Evolutionary conservation across 177 flowering plant genomes (phyloP).

Genomic region (Telopea speciosissima): DNA sequence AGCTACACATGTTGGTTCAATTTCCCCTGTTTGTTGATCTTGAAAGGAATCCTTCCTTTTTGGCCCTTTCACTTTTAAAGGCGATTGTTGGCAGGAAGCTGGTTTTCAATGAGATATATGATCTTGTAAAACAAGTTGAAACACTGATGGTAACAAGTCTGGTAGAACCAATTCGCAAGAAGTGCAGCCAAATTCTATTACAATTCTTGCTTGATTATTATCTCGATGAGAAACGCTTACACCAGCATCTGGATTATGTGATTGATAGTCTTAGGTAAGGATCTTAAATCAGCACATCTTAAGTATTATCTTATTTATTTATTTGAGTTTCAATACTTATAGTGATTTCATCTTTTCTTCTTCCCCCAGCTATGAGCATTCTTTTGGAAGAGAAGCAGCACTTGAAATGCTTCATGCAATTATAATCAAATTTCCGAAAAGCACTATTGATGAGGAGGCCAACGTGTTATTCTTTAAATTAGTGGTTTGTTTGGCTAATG

Average conservation of each 20-base stretch:
- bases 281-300: not conserved
- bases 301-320: not conserved
- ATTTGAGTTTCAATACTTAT: not conserved
- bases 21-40: constrained; percentile 86
- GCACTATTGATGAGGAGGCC: constrained; percentile 44
- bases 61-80: constrained; percentile 76
- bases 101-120: constrained; percentile 83
- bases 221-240: constrained; percentile 61
- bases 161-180: constrained; percentile 58
- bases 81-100: constrained; percentile 64
- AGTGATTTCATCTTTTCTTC: constrained; percentile 5
- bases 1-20: constrained; percentile 63
- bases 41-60: constrained; percentile 59
- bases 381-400: constrained; percentile 81
- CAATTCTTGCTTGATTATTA: constrained; percentile 75
- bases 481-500: constrained; percentile 69
- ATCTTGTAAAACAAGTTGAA: constrained; percentile 49
- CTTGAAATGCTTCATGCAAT: constrained; percentile 87
- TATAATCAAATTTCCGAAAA: constrained; percentile 53
- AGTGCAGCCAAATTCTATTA: constrained; percentile 71
- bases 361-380: constrained; percentile 65
- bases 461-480: constrained; percentile 49
- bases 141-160: constrained; percentile 86
- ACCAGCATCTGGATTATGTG: constrained; percentile 71
- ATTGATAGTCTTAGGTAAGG: constrained; percentile 59